A percentile compares a stretch with the other conserved stretches of the same genome.
These are phyloP conservation scores for Xerocomellus amylosporus DNA, from an alignment of 768 basidiomycete species.

Conservation along the genomic window DNA sequence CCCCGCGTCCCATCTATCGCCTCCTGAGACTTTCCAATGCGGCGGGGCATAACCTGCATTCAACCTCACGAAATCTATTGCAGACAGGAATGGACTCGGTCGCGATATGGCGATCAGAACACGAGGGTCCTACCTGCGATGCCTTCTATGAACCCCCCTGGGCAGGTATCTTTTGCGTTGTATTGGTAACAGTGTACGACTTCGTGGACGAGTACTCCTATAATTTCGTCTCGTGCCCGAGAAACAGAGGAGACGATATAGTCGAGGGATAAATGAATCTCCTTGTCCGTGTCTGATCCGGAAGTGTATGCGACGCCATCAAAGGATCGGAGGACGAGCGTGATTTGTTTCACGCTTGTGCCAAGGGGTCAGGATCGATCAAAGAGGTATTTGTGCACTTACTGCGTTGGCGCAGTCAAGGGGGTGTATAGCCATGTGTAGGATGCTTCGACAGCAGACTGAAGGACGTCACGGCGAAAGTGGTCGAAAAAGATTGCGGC, in stretches of 20 bases:
- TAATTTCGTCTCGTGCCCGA: slow-evolving; percentile 57
- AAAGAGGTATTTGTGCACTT: slow-evolving; percentile 21
- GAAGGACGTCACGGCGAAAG: slow-evolving; percentile 41
- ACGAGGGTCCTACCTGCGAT: slow-evolving; percentile 58
- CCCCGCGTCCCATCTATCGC: slow-evolving; percentile 68
- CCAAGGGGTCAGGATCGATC: slow-evolving; percentile 8
- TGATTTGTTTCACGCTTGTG: slow-evolving; percentile 49
- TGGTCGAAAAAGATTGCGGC: slow-evolving; percentile 52
- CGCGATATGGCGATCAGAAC: neutral
- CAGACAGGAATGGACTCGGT: neutral
- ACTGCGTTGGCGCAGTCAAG: slow-evolving; percentile 48
- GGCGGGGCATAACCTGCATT: slow-evolving; percentile 58
- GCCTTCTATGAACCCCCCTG: slow-evolving; percentile 74
- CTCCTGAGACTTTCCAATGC: slow-evolving; percentile 58
- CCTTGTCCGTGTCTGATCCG: slow-evolving; percentile 58
- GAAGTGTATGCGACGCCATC: slow-evolving; percentile 68
- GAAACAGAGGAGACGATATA: slow-evolving; percentile 48
- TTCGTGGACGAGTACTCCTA: slow-evolving; percentile 71
- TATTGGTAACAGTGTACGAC: slow-evolving; percentile 79
- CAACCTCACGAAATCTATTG: slow-evolving; percentile 67
- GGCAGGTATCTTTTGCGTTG: slow-evolving; percentile 57
- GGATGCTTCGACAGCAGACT: slow-evolving; percentile 39
- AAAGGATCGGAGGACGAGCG: slow-evolving; percentile 62
- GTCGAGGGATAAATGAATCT: slow-evolving; percentile 69
- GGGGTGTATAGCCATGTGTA: slow-evolving; percentile 43